phyloP scores from a whole-genome alignment of 257 asterid genomes.

The Solanum chmielewskii region DNA sequence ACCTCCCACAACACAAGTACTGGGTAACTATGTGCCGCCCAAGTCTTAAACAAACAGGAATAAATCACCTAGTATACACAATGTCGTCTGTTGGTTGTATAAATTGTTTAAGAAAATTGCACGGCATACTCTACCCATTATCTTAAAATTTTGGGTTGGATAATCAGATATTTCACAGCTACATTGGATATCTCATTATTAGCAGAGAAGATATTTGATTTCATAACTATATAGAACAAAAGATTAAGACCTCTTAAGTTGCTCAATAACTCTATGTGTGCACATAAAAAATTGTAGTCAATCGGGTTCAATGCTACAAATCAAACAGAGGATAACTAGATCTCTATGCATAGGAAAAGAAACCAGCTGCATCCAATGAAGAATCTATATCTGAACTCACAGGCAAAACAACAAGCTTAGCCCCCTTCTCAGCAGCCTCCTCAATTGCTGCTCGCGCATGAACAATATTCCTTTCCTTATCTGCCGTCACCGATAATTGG shows the following conservation, averaged over 20 bases:
- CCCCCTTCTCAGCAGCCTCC: slow-evolving; percentile 87
- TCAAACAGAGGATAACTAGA: neutral
- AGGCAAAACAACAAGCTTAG: slow-evolving; percentile 77
- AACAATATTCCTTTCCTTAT: slow-evolving; percentile 65
- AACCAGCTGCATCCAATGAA: neutral
- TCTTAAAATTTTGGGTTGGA: neutral
- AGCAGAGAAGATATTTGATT: neutral
- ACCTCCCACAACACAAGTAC: neutral
- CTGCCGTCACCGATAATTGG: slow-evolving; percentile 76
- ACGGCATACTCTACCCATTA: neutral
- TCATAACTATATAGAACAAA: neutral
- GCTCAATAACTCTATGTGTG: neutral
- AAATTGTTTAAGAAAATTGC: neutral
- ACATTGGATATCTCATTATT: neutral
- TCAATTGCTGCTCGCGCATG: slow-evolving; percentile 66
- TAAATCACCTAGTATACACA: neutral
- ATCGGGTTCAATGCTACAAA: neutral
- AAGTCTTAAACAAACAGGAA: neutral
- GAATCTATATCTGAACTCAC: slow-evolving; percentile 27
- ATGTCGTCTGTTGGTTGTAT: neutral
- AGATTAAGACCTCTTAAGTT: neutral
- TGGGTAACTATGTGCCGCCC: neutral
- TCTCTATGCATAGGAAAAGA: neutral
- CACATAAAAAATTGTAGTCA: neutral
- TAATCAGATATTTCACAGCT: neutral